A percentile compares a stretch with the other conserved stretches of the same genome.
phyloP scores from a whole-genome alignment of 2,329 filamentous ascomycete species.

The Aureobasidium sp. region DNA sequence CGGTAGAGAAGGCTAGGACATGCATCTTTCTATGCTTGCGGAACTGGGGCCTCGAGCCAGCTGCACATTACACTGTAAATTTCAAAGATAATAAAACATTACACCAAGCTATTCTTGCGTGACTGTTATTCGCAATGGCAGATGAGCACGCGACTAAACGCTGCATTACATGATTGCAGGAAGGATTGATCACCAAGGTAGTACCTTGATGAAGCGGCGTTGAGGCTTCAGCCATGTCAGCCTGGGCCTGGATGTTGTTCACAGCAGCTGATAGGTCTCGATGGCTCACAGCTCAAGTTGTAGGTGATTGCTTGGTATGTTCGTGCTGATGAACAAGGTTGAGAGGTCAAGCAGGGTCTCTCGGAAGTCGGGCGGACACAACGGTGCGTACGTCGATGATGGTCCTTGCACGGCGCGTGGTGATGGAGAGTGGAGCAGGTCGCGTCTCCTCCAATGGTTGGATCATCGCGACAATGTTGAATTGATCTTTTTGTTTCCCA shows the following conservation, averaged over 20 bases:
- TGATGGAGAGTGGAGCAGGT: constrained; percentile 1
- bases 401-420: background rate
- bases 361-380: constrained; percentile 4
- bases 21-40: background rate
- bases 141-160: background rate
- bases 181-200: background rate
- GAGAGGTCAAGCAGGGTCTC: background rate
- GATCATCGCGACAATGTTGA: constrained; percentile 4
- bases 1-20: too few species aligned
- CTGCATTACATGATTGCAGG: background rate
- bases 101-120: too few species aligned
- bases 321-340: background rate
- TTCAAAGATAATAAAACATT: too few species aligned
- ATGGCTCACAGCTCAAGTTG: background rate
- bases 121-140: background rate
- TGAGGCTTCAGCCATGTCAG: background rate
- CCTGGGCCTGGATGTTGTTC: background rate
- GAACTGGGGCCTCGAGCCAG: too few species aligned
- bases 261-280: background rate
- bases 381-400: constrained; percentile 1
- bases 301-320: background rate
- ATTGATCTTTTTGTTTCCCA: background rate
- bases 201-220: background rate
- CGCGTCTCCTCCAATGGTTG: background rate
- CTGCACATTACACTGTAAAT: too few species aligned